Evolutionary conservation across 371 early-diverging fungal species (phyloP), one percentile per base, ranked within the genome.

Genomic region (Mucor racemosus): DNA sequence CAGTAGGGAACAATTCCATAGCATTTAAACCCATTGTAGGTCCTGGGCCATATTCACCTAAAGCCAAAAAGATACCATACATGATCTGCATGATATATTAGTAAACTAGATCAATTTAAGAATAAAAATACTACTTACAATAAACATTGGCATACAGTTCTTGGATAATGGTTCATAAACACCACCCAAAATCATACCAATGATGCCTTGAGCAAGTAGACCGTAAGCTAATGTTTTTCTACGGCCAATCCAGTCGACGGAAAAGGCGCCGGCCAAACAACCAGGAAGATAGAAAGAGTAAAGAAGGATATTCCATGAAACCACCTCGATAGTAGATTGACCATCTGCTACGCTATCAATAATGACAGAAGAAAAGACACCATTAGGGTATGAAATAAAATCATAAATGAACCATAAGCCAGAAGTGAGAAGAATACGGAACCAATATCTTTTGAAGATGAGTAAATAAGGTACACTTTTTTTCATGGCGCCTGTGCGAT

Each of bases 401-500:
- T 90, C 87, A 73, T 90, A 90, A 35, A 88, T 73, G 69, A 90
- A 90, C 90, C 90, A 90, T 33, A 82, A 73, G 46, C 84, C 85
- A 11, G 82, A 79, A 13, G 86, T 79, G 17, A 86, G 65, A 13
- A 88, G 67, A 33, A 90, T 72, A 53, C 85, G 84, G 54, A 78
- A 79, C 89, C 90, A 88, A 64, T 87, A 87, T 19, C 83, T 74
- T 31, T 79, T 84, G 66, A 88, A 53, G 57, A 86, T 86, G 21
- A 90, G 72, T 56, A 72, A 44, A 61, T 88, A 90, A 19, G 90
- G 90, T 0, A 88, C 88, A n/a, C 71, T 60, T 62, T 75, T 83
- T 62, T 72, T 78, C 68, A 88, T 68, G 8, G 85, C 81, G 59
- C 81, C 73, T 60, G 74, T 70, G 36, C 74, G 66, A 70, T 79